phyloP scores from a whole-genome alignment of 352 stramenopile species.

The Globisporangium spinosum region DNA sequence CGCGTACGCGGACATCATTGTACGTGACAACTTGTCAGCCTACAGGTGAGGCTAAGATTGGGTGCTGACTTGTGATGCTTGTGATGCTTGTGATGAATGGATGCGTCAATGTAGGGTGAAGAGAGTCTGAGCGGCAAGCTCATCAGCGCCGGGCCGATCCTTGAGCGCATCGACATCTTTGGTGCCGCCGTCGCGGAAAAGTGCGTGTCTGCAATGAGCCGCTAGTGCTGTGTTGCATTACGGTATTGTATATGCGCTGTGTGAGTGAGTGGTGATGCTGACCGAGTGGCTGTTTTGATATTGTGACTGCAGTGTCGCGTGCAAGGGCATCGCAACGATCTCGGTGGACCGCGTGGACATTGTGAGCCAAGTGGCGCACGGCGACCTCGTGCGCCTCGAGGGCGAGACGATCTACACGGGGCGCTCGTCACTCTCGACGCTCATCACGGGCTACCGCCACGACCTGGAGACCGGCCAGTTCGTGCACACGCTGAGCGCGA shows the following conservation, averaged over 20 bases:
- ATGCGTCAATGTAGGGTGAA: slow-evolving; percentile 28
- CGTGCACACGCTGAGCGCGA: slow-evolving; percentile 61
- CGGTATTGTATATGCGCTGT: not conserved
- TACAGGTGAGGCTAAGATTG: not conserved
- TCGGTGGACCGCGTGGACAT: slow-evolving; percentile 68
- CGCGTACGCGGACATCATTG: slow-evolving; percentile 61
- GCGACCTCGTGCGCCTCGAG: slow-evolving; percentile 60
- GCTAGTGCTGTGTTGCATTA: not conserved
- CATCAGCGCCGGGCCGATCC: slow-evolving; percentile 45
- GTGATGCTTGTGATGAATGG: not conserved
- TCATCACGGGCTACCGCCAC: slow-evolving; percentile 65
- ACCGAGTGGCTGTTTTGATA: not conserved
- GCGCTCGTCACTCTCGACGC: slow-evolving; percentile 50
- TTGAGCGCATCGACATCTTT: slow-evolving; percentile 61
- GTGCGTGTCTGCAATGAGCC: slow-evolving; percentile 19
- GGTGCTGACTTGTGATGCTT: not conserved
- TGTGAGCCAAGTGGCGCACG: slow-evolving; percentile 57
- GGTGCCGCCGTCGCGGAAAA: slow-evolving; percentile 61
- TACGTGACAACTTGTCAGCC: slow-evolving; percentile 17
- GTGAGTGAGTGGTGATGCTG: not conserved
- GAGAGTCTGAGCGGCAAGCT: slow-evolving; percentile 48
- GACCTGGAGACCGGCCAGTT: slow-evolving; percentile 65
- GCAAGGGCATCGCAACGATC: slow-evolving; percentile 60
- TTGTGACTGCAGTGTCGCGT: slow-evolving; percentile 33
- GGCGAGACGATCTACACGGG: slow-evolving; percentile 60